phyloP scores from a whole-genome alignment of 176 grass and related monocot genomes.

The Musa itinerans region DNA sequence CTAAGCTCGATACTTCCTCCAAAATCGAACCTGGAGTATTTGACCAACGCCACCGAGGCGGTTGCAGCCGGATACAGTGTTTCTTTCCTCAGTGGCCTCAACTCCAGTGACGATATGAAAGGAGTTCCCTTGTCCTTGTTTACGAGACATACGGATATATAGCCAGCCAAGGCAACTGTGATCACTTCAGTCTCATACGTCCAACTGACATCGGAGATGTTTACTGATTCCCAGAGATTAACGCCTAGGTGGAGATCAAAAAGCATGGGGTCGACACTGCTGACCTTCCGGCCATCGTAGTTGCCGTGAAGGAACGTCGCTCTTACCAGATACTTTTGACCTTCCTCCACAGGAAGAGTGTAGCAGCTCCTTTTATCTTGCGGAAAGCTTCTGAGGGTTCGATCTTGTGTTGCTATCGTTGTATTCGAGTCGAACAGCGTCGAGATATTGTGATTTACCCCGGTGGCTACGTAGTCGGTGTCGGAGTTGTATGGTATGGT shows the following conservation, averaged over 20 bases:
- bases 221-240: background rate
- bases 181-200: background rate
- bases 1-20: background rate
- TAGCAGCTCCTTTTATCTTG: slow-evolving; percentile 13
- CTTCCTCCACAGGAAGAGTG: background rate
- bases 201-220: background rate
- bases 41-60: background rate
- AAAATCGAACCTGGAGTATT: background rate
- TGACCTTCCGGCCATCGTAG: slow-evolving; percentile 11
- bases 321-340: slow-evolving; percentile 9
- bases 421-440: background rate
- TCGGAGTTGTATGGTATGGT: slow-evolving; percentile 8
- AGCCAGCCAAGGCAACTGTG: background rate
- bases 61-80: background rate
- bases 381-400: slow-evolving; percentile 14
- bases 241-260: slow-evolving; percentile 10
- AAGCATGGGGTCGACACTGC: background rate
- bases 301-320: background rate
- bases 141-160: slow-evolving; percentile 8
- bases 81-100: background rate
- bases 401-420: background rate
- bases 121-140: slow-evolving; percentile 9
- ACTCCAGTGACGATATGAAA: slow-evolving; percentile 8
- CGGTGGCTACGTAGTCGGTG: background rate
- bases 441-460: slow-evolving; percentile 7